These are phyloP conservation scores for Ramichloridium luteum DNA, from an alignment of 2,329 filamentous ascomycete genomes.

Conservation along the genomic window DNA sequence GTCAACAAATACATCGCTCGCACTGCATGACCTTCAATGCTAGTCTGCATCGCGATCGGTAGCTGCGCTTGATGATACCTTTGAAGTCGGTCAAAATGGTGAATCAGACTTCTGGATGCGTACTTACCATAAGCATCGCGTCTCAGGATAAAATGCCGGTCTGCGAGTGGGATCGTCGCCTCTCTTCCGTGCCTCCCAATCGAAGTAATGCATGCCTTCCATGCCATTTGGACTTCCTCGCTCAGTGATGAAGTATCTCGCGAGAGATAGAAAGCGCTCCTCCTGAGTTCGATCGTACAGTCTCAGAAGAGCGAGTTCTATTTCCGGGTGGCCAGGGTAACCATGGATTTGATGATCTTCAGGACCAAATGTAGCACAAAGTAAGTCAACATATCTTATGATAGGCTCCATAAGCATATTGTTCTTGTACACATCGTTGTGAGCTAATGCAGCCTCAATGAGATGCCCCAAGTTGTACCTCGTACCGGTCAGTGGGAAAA, in stretches of 20 bases:
- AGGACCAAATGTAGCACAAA: conserved; percentile 42
- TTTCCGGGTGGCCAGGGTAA: conserved; percentile 49
- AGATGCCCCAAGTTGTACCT: conserved; percentile 51
- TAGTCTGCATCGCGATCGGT: conserved; percentile 42
- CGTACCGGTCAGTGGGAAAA: not conserved
- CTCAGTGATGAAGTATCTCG: conserved; percentile 46
- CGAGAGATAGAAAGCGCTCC: conserved; percentile 34
- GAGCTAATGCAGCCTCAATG: conserved; percentile 48
- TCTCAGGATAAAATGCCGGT: conserved; percentile 37
- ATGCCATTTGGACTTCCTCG: conserved; percentile 42
- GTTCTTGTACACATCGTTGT: conserved; percentile 42
- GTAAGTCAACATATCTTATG: conserved; percentile 42
- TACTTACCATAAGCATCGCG: conserved; percentile 27
- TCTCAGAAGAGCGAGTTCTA: conserved; percentile 39
- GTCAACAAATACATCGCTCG: conserved; percentile 50
- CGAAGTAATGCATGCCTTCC: conserved; percentile 42
- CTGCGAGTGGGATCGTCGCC: conserved; percentile 38
- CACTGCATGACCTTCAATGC: conserved; percentile 48
- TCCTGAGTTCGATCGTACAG: conserved; percentile 32
- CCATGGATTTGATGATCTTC: conserved; percentile 39
- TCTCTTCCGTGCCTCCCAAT: conserved; percentile 40
- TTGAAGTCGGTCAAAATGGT: conserved; percentile 1
- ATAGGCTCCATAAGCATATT: conserved; percentile 41
- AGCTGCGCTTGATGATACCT: conserved; percentile 48
- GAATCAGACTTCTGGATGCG: too few relatives aligned